These are phyloP conservation scores for Sphagnum tenellum DNA, from an alignment of 225 moss, liverwort and hornwort genomes.

Conservation along the genomic window DNA sequence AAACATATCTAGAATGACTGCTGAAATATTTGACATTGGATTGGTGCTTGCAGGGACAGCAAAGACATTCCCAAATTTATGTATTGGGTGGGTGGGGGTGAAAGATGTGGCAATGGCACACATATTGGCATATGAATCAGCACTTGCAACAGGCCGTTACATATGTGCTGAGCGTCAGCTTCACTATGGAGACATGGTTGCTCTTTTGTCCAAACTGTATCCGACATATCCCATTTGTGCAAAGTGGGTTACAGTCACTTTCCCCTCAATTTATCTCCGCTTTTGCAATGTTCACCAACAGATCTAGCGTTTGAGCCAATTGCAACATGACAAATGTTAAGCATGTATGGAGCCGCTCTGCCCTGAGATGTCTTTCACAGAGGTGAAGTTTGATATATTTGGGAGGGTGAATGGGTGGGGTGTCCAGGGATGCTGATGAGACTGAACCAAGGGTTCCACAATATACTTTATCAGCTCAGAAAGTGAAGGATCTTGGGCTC, in stretches of 20 bases:
- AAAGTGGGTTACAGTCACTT: constrained; percentile 12
- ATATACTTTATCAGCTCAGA: constrained; percentile 18
- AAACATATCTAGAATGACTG: too few relatives aligned
- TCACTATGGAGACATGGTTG: constrained; percentile 27
- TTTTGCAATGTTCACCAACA: background rate
- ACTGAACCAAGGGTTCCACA: constrained; percentile 2
- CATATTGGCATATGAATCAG: constrained; percentile 28
- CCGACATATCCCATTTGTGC: constrained; percentile 25
- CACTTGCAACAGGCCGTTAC: constrained; percentile 23
- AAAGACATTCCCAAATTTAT: constrained; percentile 18
- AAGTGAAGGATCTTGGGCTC: constrained; percentile 28
- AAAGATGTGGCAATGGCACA: constrained; percentile 41
- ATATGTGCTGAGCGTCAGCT: constrained; percentile 34
- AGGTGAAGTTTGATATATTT: background rate
- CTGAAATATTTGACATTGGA: too few relatives aligned
- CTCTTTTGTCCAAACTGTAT: constrained; percentile 16
- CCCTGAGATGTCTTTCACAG: too few relatives aligned
- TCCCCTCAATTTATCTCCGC: background rate
- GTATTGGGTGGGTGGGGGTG: constrained; percentile 37
- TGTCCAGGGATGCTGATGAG: constrained; percentile 16
- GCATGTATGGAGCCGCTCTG: too few relatives aligned
- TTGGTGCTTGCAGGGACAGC: constrained; percentile 13
- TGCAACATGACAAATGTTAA: too few relatives aligned
- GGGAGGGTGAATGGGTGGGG: background rate
- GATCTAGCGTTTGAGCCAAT: background rate